phyloP scores from a whole-genome alignment of 1,284 basidiomycete species.

The Salmacisia buchloeana region DNA sequence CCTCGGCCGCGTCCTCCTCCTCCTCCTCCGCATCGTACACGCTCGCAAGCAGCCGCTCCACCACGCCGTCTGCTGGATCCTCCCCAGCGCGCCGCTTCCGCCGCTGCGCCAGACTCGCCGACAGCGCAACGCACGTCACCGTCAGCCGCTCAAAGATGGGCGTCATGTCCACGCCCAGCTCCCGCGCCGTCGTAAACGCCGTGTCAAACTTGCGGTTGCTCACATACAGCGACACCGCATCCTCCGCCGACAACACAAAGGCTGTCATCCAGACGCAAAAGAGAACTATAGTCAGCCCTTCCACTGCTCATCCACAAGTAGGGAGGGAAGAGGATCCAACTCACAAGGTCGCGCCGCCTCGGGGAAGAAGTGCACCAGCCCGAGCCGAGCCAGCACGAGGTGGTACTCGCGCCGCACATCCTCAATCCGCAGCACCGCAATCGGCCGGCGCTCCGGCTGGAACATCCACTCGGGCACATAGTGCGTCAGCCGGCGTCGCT shows the following conservation, averaged over 20 bases:
- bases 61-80: neutral
- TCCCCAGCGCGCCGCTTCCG: neutral
- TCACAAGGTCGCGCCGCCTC: conserved; percentile 50
- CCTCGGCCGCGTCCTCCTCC: conserved; percentile 18
- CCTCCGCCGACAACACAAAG: conserved; percentile 40
- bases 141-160: conserved; percentile 76
- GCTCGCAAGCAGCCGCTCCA: conserved; percentile 16
- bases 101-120: neutral
- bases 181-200: conserved; percentile 71
- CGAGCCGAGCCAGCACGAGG: conserved; percentile 71
- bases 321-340: neutral
- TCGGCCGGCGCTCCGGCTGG: conserved; percentile 58
- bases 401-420: conserved; percentile 83
- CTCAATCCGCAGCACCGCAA: conserved; percentile 71
- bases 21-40: conserved; percentile 35
- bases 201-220: conserved; percentile 73
- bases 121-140: conserved; percentile 62
- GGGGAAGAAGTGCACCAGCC: conserved; percentile 64
- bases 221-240: conserved; percentile 73
- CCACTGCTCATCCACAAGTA: neutral
- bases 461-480: conserved; percentile 66
- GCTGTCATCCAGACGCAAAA: conserved; percentile 7
- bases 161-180: conserved; percentile 76
- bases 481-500: conserved; percentile 60
- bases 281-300: neutral